These are phyloP conservation scores for Ormosia semicastrata DNA, from an alignment of 306 rosid genomes.

Conservation along the genomic window DNA sequence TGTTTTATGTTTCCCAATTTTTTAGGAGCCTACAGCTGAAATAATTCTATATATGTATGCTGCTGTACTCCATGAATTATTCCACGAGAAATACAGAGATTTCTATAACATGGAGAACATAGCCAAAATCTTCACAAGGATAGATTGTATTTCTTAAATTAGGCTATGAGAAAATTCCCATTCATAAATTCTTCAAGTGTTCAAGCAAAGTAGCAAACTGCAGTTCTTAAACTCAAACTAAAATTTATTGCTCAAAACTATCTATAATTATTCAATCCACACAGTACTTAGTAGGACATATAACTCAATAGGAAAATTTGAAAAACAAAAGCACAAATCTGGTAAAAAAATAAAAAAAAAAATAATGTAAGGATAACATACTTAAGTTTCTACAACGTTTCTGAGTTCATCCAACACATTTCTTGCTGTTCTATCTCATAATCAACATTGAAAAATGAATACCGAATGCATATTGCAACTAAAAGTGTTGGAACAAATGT, in stretches of 20 bases:
- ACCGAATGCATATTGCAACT: slow-evolving; percentile 8
- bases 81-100: too few relatives aligned
- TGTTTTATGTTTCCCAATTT: too few relatives aligned
- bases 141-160: not conserved
- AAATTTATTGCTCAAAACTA: not conserved
- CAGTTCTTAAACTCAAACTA: not conserved
- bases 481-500: slow-evolving; percentile 9
- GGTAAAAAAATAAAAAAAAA: not conserved
- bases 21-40: too few relatives aligned
- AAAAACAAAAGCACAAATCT: not conserved
- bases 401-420: not conserved
- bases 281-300: not conserved
- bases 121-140: not conserved
- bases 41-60: too few relatives aligned
- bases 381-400: not conserved
- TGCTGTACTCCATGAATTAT: too few relatives aligned
- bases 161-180: not conserved
- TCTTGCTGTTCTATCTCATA: not conserved
- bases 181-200: not conserved
- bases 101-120: slow-evolving; percentile 29
- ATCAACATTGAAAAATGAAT: slow-evolving; percentile 16
- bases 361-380: slow-evolving; percentile 7
- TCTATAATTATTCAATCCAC: slow-evolving; percentile 9
- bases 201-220: not conserved
- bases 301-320: not conserved